phyloP scores from a whole-genome alignment of 805 yeast genomes.

The Myxozyma melibiosi region DNA sequence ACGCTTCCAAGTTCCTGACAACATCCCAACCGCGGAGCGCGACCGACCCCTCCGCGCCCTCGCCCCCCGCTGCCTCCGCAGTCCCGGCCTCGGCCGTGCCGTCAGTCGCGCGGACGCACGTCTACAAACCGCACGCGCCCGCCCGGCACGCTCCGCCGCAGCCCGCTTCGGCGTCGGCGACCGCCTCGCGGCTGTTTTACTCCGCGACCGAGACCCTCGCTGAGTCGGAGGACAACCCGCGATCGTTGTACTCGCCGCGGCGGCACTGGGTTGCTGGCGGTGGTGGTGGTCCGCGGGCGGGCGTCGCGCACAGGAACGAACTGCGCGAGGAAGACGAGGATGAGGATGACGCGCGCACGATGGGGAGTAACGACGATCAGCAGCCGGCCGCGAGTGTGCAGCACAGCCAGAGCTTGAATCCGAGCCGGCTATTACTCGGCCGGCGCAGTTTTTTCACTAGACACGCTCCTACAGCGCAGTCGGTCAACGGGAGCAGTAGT shows the following conservation, averaged over 20 bases:
- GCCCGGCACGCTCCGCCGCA: slow-evolving; percentile 4
- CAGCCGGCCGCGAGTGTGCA: slow-evolving; percentile 6
- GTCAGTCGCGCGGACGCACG: neutral
- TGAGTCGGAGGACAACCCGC: slow-evolving; percentile 20
- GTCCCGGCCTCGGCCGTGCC: neutral
- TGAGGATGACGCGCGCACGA: slow-evolving; percentile 24
- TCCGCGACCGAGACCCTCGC: slow-evolving; percentile 25
- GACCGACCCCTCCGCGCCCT: neutral
- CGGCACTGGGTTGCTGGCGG: slow-evolving; percentile 14
- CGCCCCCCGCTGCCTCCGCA: neutral
- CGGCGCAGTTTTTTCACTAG: slow-evolving; percentile 12
- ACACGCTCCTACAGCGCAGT: neutral
- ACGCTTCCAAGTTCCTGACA: slow-evolving; percentile 30
- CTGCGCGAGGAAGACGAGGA: slow-evolving; percentile 23
- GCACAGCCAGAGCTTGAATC: slow-evolving; percentile 3
- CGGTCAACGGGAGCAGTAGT: slow-evolving; percentile 4
- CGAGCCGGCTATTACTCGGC: slow-evolving; percentile 16
- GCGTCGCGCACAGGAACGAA: slow-evolving; percentile 7
- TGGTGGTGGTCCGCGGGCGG: neutral
- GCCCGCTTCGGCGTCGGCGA: neutral
- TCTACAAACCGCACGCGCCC: neutral
- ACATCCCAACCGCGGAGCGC: slow-evolving; percentile 19
- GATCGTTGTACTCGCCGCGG: slow-evolving; percentile 24
- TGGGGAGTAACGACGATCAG: slow-evolving; percentile 12
- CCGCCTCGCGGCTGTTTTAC: slow-evolving; percentile 26